Base-by-base conservation (phyloP, 371 early-diverging fungal genomes). In the Mortierella sp. region DNA sequence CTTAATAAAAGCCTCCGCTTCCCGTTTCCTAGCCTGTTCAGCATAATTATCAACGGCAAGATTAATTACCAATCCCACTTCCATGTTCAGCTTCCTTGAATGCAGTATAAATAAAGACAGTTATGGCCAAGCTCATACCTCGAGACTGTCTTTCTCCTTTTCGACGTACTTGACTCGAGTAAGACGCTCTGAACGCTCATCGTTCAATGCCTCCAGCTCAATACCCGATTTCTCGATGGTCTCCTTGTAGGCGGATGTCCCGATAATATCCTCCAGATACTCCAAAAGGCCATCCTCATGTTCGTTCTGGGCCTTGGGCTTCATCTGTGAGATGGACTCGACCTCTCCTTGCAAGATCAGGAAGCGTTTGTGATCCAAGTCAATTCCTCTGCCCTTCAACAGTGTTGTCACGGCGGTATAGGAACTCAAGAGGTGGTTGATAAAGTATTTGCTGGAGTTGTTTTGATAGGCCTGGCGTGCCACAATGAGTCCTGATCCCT, bases 301-400 rank as follows among this genome's bases (percentile, higher is more conserved):
- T 45, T 96, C 97, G 41, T 88, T 95, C 76, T 89, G 92, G 7
- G 95, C 98, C 83, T 99, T 99, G 2, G 99, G 95, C 85, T 99
- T 99, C 99, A 99, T 99, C 82, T 96, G 93, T 4, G 99, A 93
- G 77, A 99, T 99, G 4, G 96, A 97, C 86, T 99, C 99, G 53
- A 99, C 99, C 85, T 99, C 99, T 66, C 99, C 99, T 92, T 96
- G 99, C 63, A 99, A 87, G 77, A 99, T 99, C 79, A 99, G 87
- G 82, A 99, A 99, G 58, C 99, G 92, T 82, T 99, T 99, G 86
- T 99, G 99, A 75, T 99, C 99, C 81, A 99, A 84, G 87, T 99
- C 99, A 22, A 99, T 95, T 7, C 99, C 99, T 77, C 96, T 90
- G 19, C 80, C 86, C 70, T 93, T 95, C 68, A 99, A 86, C n/a